Conservation (phyloP, 2,329 filamentous ascomycete species). For the Biscogniauxia sp. region DNA sequence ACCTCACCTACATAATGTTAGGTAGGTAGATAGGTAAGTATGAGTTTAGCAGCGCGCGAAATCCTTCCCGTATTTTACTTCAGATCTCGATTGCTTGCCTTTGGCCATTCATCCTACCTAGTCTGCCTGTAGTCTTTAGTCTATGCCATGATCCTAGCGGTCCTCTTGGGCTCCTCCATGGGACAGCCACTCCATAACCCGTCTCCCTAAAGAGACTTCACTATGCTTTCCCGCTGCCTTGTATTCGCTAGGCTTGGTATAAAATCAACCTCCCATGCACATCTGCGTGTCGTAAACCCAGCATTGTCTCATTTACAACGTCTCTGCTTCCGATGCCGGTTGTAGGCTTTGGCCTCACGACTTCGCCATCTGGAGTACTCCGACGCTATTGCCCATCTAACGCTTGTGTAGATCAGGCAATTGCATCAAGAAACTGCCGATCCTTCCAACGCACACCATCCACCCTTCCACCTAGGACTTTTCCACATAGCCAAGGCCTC, state of each 20-base stretch:
- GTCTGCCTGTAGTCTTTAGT: conserved; percentile 23
- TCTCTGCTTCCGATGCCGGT: conserved; percentile 19
- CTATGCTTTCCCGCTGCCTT: conserved; percentile 2
- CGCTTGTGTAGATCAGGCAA: conserved; percentile 12
- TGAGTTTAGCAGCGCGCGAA: background rate
- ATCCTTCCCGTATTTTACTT: conserved; percentile 11
- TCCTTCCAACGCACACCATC: conserved; percentile 12
- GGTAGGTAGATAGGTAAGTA: background rate
- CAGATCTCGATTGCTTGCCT: conserved; percentile 18
- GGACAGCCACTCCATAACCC: conserved; percentile 12
- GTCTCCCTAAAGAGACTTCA: conserved; percentile 5
- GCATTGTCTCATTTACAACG: conserved; percentile 21
- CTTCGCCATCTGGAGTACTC: conserved; percentile 13
- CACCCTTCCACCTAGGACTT: conserved; percentile 8
- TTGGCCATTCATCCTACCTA: conserved; percentile 14
- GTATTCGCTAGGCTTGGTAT: conserved; percentile 11
- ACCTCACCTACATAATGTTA: too few species aligned
- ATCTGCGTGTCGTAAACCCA: conserved; percentile 33
- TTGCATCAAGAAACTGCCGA: conserved; percentile 16
- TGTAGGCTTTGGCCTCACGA: conserved; percentile 7
- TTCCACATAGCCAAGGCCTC: conserved; percentile 12
- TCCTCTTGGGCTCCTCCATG: conserved; percentile 12
- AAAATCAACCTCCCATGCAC: conserved; percentile 30
- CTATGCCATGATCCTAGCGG: conserved; percentile 26
- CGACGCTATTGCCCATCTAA: conserved; percentile 11